Evolutionary conservation across 192 early-diverging fungal species (phyloP), one percentile per base, ranked within the genome.

Genomic region (Polychytrium aggregatum): DNA sequence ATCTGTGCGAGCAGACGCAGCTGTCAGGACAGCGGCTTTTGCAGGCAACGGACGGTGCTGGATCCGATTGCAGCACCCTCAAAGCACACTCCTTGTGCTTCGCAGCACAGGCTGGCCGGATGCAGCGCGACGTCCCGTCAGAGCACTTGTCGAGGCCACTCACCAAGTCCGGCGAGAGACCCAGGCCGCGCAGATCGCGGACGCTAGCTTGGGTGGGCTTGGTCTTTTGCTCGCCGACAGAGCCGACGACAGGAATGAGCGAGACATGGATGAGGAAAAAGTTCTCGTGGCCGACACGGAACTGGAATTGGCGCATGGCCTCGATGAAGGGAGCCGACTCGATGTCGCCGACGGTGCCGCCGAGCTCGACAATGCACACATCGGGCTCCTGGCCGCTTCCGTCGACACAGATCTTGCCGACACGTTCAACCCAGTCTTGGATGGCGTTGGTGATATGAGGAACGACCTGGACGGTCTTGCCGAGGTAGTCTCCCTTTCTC

Each of bases 301-400:
- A 97, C 67, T 98, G 96, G 82, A 98, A 98, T 68, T 98, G 95
- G 49, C 95, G 86, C 87, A 98, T 92, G 24, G 95, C 95, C 70
- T 98, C 95, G 50, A 97, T 83, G 56, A 96, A 98, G n/a, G 93
- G 95, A 39, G 93, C 92, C 18, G 89, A 92, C 67, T 98, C 95
- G 56, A 98, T 96, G 59, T 98, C 95, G 57, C 95, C 95, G 14
- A 98, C 92, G 37, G 93, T 96, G 43, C 95, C 95, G 59, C 95
- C 93, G 30, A 98, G 71, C 67, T 98, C 95, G 48, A 98, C 83
- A 43, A 98, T 97, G 71, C 95, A 98, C 28, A 96, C 86, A 66
- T 97, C 93, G 36, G 95, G 95, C 48, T 72, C 75, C 55, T 81
- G 63, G 16, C 81, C 86, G 57, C 65, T 59, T 22, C 86, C 78